Base-by-base conservation (phyloP, 2,329 filamentous ascomycete genomes). In the Pseudogymnoascus sp. region DNA sequence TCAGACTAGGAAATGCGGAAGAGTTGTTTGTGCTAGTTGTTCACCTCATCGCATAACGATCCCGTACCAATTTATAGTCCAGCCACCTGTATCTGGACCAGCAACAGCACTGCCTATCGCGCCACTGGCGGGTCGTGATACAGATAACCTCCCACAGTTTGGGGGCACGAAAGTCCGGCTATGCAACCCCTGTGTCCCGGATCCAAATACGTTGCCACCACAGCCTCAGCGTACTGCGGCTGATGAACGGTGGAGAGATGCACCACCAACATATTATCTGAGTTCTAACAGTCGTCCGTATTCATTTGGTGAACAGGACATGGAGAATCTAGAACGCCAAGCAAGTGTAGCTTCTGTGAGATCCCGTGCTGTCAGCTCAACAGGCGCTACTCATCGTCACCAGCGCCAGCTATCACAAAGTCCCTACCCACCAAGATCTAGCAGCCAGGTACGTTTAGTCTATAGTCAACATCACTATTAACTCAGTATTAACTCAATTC, bases 11-110 rank as follows among this genome's bases (percentile, higher is more conserved):
- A 97, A 96, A 83, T 97, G 93, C 73, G 93, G 93, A 53, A 82
- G 92, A 65, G 92, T 97, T 7, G 93, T 97, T 23, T 97, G 93
- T 75, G 86, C 87, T 64, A 81, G 85, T 18, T 97, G 93, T 77
- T 97, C 93, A 2, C 93, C 93, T 3, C 93, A 97, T 75, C 85
- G 92, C 65, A 97, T 97, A 72, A 96, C 90, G 3, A 97, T 97
- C 66, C 93, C 93, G 0, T 84, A 92, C 67, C 90, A 94, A 72
- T 97, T 91, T 73, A 96, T 97, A 67, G 92, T 97, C 25, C 88
- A 88, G 59, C 89, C 90, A 2, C 88, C 89, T 0, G 21, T 62
- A 25, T 62, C 67, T 31, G 56, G 63, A 31, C 23, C 61, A 78
- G 80, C 70, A 71, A 23, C 23, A 16, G 53, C 44, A 44, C 33